Percentiles rank a stretch among this genome's conserved stretches.
Conservation (phyloP, 495 filamentous ascomycete genomes). For the Trichodelitschia bisporula region DNA sequence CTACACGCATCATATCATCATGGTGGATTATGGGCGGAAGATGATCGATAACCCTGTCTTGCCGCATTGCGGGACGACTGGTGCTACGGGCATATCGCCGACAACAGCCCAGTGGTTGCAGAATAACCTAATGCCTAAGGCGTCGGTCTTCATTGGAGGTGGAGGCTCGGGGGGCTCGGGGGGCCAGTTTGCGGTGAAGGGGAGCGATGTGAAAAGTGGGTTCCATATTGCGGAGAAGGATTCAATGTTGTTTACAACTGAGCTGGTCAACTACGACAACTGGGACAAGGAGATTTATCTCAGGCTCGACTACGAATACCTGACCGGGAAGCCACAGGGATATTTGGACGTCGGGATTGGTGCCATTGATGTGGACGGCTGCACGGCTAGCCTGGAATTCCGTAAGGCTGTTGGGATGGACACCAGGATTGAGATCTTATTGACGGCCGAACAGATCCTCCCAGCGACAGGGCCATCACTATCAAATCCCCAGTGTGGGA, state of each 20-base stretch:
- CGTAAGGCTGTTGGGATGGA: no score
- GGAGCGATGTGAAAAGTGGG: not conserved
- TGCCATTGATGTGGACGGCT: not conserved
- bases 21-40: not conserved
- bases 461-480: not conserved
- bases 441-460: no score
- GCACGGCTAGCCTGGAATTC: not conserved
- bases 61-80: not conserved
- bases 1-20: not conserved
- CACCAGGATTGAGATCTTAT: no score
- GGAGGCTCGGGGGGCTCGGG: not conserved
- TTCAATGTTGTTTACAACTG: not conserved
- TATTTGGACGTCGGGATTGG: not conserved
- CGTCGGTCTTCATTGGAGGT: not conserved
- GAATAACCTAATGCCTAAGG: not conserved
- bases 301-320: not conserved
- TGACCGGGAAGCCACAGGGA: not conserved
- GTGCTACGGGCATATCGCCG: not conserved
- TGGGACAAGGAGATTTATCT: not conserved
- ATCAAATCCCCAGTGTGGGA: not conserved
- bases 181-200: not conserved
- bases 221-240: not conserved
- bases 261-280: not conserved
- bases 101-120: not conserved
- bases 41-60: not conserved